Evolutionary conservation across 345 rosid genomes (phyloP), one percentile per base, ranked within the genome.

Genomic region (Punica granatum): DNA sequence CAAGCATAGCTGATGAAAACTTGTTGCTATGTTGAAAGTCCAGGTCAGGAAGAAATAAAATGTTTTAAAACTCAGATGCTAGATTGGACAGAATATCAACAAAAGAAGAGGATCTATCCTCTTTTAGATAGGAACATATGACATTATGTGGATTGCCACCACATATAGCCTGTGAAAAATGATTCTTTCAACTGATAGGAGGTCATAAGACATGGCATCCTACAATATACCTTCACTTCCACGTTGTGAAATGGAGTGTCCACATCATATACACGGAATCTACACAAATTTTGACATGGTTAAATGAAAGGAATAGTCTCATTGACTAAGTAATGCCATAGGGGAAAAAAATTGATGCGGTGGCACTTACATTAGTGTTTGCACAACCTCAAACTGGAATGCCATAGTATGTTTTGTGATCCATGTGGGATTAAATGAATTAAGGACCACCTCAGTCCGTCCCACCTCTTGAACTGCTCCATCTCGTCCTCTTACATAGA

Each of bases 381-480:
- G 98, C 72, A 90, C 89, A 73, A 78, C 48, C 82, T 92, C 96
- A 71, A 92, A 92, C 36, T 92, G 88, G 70, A 72, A 92, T 49
- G 73, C 64, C 54, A 82, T 70, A 0, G 78, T 77, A 67, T 79
- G 66, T 30, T 87, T 88, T 70, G 66, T 74, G 71, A 92, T 88
- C 92, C 92, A 92, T 53, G 84, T 75, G 69, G 97, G 97, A 65
- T 79, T 83, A 76, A 92, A 78, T 59, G 97, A 90, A 80, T 92
- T 90, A 68, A 79, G 82, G 76, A 92, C 79, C 37, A 92, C 96
- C 82, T 92, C 98, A 51, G 87, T 82, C 23, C 97, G 92, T 56
- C 77, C 83, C 67, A 77, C 79, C 76, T 92, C 98, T 21, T 74
- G 60, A 63, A 79, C 67, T 59, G 76, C 30, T 70, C 96, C 98